Conservation (phyloP, 1,284 basidiomycete species). For the Mrakiaceae sp. region DNA sequence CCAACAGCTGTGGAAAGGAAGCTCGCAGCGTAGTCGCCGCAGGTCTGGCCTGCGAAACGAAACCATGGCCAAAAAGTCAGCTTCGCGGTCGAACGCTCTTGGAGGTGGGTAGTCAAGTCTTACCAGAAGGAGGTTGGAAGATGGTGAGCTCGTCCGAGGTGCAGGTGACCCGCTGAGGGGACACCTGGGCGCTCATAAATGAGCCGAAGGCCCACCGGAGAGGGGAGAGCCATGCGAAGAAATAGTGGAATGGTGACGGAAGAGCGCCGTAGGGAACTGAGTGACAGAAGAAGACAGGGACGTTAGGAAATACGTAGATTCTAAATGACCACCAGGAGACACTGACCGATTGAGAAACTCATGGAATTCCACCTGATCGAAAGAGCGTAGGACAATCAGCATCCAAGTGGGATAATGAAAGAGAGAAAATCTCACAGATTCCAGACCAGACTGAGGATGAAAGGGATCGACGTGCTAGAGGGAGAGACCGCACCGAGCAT, state of each 20-base stretch:
- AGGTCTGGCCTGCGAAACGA: constrained; percentile 8
- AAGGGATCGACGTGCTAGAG: background rate
- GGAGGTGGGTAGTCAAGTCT: too few species aligned
- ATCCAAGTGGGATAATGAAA: too few species aligned
- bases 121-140: constrained; percentile 11
- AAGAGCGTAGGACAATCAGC: too few species aligned
- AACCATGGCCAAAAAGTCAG: background rate
- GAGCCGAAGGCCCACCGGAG: constrained; percentile 5
- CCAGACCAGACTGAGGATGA: background rate
- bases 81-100: too few species aligned
- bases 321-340: too few species aligned
- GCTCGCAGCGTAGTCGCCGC: constrained; percentile 8
- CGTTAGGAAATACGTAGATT: too few species aligned
- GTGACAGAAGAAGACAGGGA: background rate
- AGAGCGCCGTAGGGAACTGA: background rate
- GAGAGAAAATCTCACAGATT: background rate
- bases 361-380: too few species aligned
- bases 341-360: too few species aligned
- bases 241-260: constrained; percentile 2
- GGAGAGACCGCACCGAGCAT: background rate
- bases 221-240: background rate
- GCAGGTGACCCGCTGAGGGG: background rate
- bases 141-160: background rate
- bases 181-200: background rate
- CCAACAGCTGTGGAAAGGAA: constrained; percentile 3